Conservation (phyloP, 2,329 filamentous ascomycete species). For the Ceratocystis ficicola region DNA sequence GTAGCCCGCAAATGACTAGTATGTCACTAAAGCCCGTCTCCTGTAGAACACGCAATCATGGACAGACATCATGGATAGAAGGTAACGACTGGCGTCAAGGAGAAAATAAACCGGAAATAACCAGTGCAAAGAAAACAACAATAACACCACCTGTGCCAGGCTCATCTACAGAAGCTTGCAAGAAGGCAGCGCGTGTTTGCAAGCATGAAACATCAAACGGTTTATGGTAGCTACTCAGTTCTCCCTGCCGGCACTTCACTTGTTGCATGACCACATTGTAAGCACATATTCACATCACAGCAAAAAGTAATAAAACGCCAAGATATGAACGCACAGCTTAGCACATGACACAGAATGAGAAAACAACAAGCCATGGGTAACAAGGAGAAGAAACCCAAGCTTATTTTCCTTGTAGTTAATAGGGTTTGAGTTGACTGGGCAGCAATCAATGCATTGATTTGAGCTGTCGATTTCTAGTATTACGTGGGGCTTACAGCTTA, state of each 20-base stretch:
- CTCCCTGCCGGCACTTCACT: neutral
- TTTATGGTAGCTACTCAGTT: neutral
- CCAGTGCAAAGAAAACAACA: neutral
- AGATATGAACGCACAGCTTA: neutral
- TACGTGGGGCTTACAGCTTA: neutral
- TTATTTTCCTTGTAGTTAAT: neutral
- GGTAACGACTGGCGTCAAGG: neutral
- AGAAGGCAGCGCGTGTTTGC: neutral
- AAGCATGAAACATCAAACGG: neutral
- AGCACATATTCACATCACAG: neutral
- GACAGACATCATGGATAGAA: neutral
- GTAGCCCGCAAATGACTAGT: too few species aligned
- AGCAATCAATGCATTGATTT: conserved; percentile 3
- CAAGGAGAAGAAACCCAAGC: neutral
- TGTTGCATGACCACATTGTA: neutral
- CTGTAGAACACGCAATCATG: neutral
- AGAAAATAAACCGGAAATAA: neutral
- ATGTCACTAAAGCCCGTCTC: neutral
- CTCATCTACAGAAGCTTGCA: neutral
- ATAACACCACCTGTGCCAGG: neutral
- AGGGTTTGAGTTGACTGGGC: neutral
- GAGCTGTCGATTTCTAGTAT: neutral
- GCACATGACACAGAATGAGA: neutral
- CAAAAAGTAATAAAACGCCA: neutral
- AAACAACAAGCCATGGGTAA: neutral